phyloP scores from a whole-genome alignment of 805 yeast species.

The Candida verbasci region DNA sequence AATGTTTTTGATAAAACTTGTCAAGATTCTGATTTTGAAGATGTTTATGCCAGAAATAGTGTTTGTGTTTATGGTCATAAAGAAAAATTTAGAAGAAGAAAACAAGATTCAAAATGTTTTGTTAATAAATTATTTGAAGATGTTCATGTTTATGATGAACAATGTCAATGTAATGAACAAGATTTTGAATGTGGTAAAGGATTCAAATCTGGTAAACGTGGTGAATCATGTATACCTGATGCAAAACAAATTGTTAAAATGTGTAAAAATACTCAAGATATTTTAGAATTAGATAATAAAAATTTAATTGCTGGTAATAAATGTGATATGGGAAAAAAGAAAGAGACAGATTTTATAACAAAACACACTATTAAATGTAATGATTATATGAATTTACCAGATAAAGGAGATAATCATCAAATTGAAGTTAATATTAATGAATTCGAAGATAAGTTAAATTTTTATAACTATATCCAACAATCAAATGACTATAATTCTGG shows the following conservation, averaged over 20 bases:
- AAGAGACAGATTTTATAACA: conserved; percentile 19
- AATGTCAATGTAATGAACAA: conserved; percentile 58
- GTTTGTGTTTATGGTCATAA: conserved; percentile 67
- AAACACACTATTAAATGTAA: conserved; percentile 33
- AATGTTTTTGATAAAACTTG: conserved; percentile 47
- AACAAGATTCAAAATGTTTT: conserved; percentile 60
- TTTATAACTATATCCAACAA: conserved; percentile 60
- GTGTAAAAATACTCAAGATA: conserved; percentile 20
- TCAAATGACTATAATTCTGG: conserved; percentile 24
- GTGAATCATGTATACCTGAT: conserved; percentile 46
- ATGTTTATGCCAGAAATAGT: conserved; percentile 52
- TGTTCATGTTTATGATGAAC: conserved; percentile 43
- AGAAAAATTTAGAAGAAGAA: conserved; percentile 62
- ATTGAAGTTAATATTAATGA: conserved; percentile 37
- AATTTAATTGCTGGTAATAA: conserved; percentile 40
- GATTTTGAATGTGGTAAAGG: conserved; percentile 73
- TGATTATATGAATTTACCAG: conserved; percentile 16
- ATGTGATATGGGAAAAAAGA: conserved; percentile 31
- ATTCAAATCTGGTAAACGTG: conserved; percentile 20
- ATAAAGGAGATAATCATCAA: conserved; percentile 11
- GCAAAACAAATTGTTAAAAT: conserved; percentile 17
- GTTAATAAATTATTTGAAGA: conserved; percentile 46
- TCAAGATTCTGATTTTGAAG: conserved; percentile 56
- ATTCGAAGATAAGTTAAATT: conserved; percentile 50
- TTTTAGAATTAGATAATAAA: conserved; percentile 34